Evolutionary conservation across 2,329 filamentous ascomycete genomes (phyloP).

Genomic region (Leptosphaerulina australis): DNA sequence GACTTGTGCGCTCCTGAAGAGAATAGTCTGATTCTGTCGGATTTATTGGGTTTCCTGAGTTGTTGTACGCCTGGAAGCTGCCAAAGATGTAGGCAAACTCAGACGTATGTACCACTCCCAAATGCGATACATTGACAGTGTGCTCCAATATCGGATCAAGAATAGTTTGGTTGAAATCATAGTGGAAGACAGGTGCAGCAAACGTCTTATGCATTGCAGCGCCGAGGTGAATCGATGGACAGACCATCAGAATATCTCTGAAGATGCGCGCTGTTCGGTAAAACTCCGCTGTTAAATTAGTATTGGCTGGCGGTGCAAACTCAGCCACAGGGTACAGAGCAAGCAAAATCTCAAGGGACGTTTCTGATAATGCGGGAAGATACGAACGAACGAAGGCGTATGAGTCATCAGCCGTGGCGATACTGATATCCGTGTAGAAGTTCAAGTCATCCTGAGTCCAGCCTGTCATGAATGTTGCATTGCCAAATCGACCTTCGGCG

Average conservation of each 20-base stretch:
- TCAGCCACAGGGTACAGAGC: conserved; percentile 49
- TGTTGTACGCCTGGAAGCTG: conserved; percentile 51
- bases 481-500: conserved; percentile 50
- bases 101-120: conserved; percentile 59
- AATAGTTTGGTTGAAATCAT: conserved; percentile 62
- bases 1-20: conserved; percentile 50
- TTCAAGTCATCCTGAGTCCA: conserved; percentile 57
- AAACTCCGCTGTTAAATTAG: conserved; percentile 56
- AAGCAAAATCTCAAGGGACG: conserved; percentile 35
- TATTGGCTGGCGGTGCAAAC: conserved; percentile 49
- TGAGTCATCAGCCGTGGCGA: conserved; percentile 51
- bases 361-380: conserved; percentile 45
- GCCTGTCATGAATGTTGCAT: conserved; percentile 51
- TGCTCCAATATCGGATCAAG: conserved; percentile 53
- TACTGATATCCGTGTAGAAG: conserved; percentile 51
- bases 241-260: conserved; percentile 60
- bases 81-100: conserved; percentile 62
- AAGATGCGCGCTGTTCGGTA: conserved; percentile 58
- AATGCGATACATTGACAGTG: conserved; percentile 42
- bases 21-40: conserved; percentile 51
- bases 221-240: conserved; percentile 55
- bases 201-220: conserved; percentile 47
- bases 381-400: conserved; percentile 51
- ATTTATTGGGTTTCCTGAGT: conserved; percentile 40
- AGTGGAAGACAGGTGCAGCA: conserved; percentile 54